A percentile compares a stretch with the other conserved stretches of the same genome.
Conservation (phyloP, 1,284 basidiomycete genomes). For the Ganoderma lucidum region DNA sequence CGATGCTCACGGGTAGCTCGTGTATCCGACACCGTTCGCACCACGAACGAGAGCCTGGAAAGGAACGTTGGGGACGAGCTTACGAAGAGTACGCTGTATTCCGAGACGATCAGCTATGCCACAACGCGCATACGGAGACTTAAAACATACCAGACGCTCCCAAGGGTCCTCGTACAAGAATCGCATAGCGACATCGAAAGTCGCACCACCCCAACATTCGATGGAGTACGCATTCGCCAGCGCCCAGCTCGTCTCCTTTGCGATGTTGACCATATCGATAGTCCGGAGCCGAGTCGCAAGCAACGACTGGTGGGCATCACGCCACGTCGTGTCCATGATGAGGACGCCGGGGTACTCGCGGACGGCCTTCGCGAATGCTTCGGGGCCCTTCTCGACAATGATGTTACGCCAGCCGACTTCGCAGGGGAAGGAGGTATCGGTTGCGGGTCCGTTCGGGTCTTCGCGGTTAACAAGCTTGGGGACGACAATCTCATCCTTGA, state of each 20-base stretch:
- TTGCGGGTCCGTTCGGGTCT: constrained; percentile 74
- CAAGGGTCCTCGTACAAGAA: constrained; percentile 99
- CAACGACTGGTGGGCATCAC: constrained; percentile 98
- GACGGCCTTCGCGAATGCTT: constrained; percentile 98
- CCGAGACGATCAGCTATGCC: constrained; percentile 3
- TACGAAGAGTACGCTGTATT: constrained; percentile 85
- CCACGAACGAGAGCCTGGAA: constrained; percentile 99
- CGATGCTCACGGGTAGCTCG: constrained; percentile 89
- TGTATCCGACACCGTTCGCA: constrained; percentile 99
- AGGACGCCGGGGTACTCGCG: constrained; percentile 95
- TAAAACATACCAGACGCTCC: constrained; percentile 85
- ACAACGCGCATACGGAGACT: constrained; percentile 6
- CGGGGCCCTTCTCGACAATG: constrained; percentile 97
- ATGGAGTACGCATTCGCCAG: constrained; percentile 96
- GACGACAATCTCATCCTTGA: constrained; percentile 89
- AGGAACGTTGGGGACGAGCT: constrained; percentile 98
- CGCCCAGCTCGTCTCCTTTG: constrained; percentile 96
- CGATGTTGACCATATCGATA: constrained; percentile 98
- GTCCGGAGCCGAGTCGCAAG: constrained; percentile 97
- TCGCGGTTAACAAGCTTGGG: constrained; percentile 85
- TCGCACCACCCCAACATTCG: constrained; percentile 99
- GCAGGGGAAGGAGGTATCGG: constrained; percentile 89
- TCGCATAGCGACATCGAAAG: constrained; percentile 99
- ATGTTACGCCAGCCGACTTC: constrained; percentile 97
- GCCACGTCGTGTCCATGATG: constrained; percentile 99